Evolutionary conservation across 768 basidiomycete genomes (phyloP).

Genomic region (Thelephora ganbajun): DNA sequence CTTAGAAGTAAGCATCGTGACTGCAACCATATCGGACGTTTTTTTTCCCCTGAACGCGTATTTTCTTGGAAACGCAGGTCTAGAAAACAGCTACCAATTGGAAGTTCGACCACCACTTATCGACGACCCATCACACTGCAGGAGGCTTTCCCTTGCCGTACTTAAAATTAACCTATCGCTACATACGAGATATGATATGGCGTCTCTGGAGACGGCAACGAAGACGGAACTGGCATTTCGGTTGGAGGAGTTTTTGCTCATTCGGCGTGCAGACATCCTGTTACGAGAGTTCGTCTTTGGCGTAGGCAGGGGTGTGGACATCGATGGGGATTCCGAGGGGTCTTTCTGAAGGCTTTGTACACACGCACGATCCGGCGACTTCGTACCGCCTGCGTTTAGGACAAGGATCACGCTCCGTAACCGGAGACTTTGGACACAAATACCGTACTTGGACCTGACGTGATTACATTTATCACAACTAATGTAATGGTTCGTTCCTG

Average conservation of each 20-base stretch:
- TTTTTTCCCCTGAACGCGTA: background rate
- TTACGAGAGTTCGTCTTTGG: constrained; percentile 31
- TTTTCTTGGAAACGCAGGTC: constrained; percentile 17
- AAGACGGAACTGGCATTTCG: constrained; percentile 35
- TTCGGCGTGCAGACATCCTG: constrained; percentile 33
- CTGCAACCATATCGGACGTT: background rate
- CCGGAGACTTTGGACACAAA: too few species aligned
- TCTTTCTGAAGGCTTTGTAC: background rate
- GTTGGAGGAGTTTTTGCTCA: constrained; percentile 30
- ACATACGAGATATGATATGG: constrained; percentile 33
- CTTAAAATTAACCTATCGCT: constrained; percentile 44
- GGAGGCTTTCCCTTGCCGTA: constrained; percentile 29
- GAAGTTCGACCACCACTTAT: constrained; percentile 36
- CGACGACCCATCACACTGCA: constrained; percentile 24
- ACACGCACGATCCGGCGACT: background rate
- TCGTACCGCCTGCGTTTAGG: too few species aligned
- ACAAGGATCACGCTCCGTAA: too few species aligned
- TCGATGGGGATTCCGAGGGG: background rate
- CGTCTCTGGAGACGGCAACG: constrained; percentile 30
- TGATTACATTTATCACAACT: too few species aligned
- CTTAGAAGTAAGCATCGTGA: background rate
- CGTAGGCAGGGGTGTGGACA: background rate
- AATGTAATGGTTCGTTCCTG: too few species aligned
- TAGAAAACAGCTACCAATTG: constrained; percentile 34
- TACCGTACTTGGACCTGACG: too few species aligned